A percentile compares a stretch with the other conserved stretches of the same genome.
Evolutionary conservation across 1,284 basidiomycete species (phyloP).

Genomic region (Cutaneotrichosporon sp.): DNA sequence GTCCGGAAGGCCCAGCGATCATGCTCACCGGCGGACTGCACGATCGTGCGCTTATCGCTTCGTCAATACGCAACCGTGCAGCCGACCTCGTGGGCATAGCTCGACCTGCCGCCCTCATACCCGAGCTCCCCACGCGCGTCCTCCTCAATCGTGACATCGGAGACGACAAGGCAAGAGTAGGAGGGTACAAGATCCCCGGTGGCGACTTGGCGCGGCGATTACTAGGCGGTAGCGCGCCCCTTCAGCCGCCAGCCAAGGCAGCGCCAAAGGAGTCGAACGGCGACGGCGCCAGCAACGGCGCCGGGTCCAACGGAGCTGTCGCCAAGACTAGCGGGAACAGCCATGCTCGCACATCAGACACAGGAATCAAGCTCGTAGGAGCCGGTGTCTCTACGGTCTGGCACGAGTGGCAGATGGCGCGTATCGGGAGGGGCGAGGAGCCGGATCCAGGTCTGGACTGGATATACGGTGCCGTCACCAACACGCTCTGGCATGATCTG

Average conservation of each 20-base stretch:
- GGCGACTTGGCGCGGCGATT: slow-evolving; percentile 18
- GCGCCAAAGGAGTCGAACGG: too few species aligned
- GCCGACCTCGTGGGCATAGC: slow-evolving; percentile 42
- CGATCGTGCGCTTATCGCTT: slow-evolving; percentile 31
- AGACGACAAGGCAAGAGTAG: slow-evolving; percentile 21
- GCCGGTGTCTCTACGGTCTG: slow-evolving; percentile 40
- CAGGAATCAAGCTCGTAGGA: slow-evolving; percentile 36
- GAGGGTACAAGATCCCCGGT: slow-evolving; percentile 32
- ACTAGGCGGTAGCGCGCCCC: slow-evolving; percentile 20
- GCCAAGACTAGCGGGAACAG: neutral
- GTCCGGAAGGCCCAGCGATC: slow-evolving; percentile 38
- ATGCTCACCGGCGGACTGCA: slow-evolving; percentile 43
- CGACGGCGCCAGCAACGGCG: neutral
- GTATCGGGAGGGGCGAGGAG: slow-evolving; percentile 35
- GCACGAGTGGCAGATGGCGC: slow-evolving; percentile 45
- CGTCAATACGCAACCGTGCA: slow-evolving; percentile 26
- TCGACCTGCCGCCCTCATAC: slow-evolving; percentile 36
- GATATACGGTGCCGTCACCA: slow-evolving; percentile 22
- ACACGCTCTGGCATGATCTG: slow-evolving; percentile 33
- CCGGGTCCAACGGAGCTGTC: neutral
- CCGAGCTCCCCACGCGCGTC: slow-evolving; percentile 26
- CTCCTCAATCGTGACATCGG: slow-evolving; percentile 29
- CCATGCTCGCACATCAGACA: neutral
- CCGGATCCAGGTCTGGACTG: slow-evolving; percentile 34
- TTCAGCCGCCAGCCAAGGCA: too few species aligned